These are phyloP conservation scores for Ogataea kodamae DNA, from an alignment of 805 yeast species.

Conservation along the genomic window DNA sequence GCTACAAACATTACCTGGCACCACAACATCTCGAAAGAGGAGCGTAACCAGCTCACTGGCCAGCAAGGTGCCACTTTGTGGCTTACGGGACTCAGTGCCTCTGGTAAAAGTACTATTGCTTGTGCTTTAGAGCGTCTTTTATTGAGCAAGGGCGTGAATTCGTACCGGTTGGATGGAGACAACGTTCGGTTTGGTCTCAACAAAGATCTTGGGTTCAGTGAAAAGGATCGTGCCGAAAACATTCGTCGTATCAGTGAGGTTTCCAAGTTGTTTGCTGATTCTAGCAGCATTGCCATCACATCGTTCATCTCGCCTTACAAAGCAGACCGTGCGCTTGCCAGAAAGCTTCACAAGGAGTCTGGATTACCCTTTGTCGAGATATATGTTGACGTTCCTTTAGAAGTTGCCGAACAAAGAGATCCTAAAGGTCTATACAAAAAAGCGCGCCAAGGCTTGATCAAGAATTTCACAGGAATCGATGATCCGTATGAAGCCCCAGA, in stretches of 20 bases:
- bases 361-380: constrained; percentile 86
- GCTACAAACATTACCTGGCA: constrained; percentile 98
- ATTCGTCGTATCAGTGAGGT: constrained; percentile 95
- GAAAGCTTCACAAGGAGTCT: constrained; percentile 75
- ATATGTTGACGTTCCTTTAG: constrained; percentile 87
- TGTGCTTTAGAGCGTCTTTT: constrained; percentile 87
- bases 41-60: constrained; percentile 65
- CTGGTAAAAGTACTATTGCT: constrained; percentile 93
- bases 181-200: constrained; percentile 92
- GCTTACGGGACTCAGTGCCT: constrained; percentile 94
- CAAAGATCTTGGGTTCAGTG: constrained; percentile 91
- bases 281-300: constrained; percentile 83
- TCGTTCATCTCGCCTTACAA: constrained; percentile 92
- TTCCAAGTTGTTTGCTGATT: constrained; percentile 87
- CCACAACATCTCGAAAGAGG: constrained; percentile 77
- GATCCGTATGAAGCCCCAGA: constrained; percentile 96
- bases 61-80: constrained; percentile 90
- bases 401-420: constrained; percentile 94
- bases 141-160: constrained; percentile 61
- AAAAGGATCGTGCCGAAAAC: constrained; percentile 89
- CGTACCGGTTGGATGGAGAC: constrained; percentile 93
- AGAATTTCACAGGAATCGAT: constrained; percentile 91
- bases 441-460: constrained; percentile 92
- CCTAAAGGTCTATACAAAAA: constrained; percentile 96
- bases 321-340: constrained; percentile 78